Percentiles rank a stretch among this genome's conserved stretches.
These are phyloP conservation scores for Baorangia bicolor DNA, from an alignment of 768 basidiomycete genomes.

Conservation along the genomic window DNA sequence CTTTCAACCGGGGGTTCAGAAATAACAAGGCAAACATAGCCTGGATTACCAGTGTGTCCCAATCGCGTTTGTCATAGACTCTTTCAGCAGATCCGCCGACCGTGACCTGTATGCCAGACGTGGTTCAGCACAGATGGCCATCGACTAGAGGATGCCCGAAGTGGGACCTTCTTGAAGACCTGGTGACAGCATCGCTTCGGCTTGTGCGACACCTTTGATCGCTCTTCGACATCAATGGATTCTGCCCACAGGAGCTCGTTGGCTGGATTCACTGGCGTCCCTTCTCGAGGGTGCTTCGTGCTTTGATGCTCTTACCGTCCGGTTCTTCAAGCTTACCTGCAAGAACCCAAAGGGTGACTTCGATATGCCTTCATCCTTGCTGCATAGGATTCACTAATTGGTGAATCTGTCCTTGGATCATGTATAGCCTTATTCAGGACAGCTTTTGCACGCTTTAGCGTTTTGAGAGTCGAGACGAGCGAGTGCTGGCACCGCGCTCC, in stretches of 20 bases:
- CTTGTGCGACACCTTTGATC: constrained; percentile 79
- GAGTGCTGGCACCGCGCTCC: too few species aligned
- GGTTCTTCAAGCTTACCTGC: constrained; percentile 86
- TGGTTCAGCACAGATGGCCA: constrained; percentile 90
- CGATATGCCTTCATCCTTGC: constrained; percentile 84
- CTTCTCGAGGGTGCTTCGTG: constrained; percentile 87
- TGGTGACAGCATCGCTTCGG: constrained; percentile 83
- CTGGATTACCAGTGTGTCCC: too few species aligned
- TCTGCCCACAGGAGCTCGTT: constrained; percentile 91
- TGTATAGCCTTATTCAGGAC: constrained; percentile 97
- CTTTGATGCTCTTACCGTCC: constrained; percentile 89
- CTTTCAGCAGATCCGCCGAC: constrained; percentile 91
- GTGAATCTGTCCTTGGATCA: constrained; percentile 95
- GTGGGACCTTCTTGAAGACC: constrained; percentile 90
- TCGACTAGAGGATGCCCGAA: constrained; percentile 87
- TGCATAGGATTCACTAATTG: constrained; percentile 74
- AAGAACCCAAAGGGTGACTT: constrained; percentile 84
- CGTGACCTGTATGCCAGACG: constrained; percentile 86
- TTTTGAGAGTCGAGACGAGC: constrained; percentile 94
- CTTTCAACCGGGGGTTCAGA: too few species aligned
- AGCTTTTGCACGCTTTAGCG: constrained; percentile 84
- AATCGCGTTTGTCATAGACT: constrained; percentile 80
- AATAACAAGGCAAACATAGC: too few species aligned
- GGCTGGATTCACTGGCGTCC: constrained; percentile 79
- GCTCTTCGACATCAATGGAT: constrained; percentile 87